Evolutionary conservation across 495 filamentous ascomycete species (phyloP).

Genomic region (Durotheca rogersii): DNA sequence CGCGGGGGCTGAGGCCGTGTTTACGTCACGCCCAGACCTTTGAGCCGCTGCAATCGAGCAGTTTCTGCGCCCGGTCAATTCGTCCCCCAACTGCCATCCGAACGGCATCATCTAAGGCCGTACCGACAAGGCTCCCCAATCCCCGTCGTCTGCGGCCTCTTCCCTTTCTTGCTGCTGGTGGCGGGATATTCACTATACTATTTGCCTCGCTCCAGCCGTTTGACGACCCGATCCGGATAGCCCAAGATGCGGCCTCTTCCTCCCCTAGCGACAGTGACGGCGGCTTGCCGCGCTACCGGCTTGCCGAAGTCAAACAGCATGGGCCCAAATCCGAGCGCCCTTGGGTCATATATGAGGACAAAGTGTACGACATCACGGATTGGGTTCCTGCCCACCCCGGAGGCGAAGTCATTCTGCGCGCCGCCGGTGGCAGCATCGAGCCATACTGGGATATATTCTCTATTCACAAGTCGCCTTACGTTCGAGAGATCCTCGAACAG

Average conservation of each 20-base stretch:
- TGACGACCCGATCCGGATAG: slow-evolving; percentile 17
- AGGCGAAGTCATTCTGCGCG: slow-evolving; percentile 60
- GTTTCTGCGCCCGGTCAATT: neutral
- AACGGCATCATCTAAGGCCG: slow-evolving; percentile 10
- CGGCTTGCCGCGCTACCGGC: slow-evolving; percentile 46
- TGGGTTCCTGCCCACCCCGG: slow-evolving; percentile 61
- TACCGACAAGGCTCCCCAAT: slow-evolving; percentile 3
- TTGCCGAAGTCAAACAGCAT: slow-evolving; percentile 52
- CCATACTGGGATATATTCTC: slow-evolving; percentile 65
- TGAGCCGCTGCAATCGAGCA: slow-evolving; percentile 1
- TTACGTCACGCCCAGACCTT: neutral
- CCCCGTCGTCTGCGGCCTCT: slow-evolving; percentile 23
- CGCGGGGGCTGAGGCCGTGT: slow-evolving; percentile 6
- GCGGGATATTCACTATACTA: slow-evolving; percentile 29
- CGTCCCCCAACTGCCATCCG: slow-evolving; percentile 7
- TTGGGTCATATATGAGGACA: slow-evolving; percentile 54
- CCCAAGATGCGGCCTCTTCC: slow-evolving; percentile 8
- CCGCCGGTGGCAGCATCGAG: slow-evolving; percentile 57
- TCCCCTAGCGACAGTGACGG: slow-evolving; percentile 31
- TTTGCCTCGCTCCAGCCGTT: slow-evolving; percentile 29
- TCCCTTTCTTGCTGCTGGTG: slow-evolving; percentile 26
- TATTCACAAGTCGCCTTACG: slow-evolving; percentile 59
- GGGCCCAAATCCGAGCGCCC: slow-evolving; percentile 44
- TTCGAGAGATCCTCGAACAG: slow-evolving; percentile 57
- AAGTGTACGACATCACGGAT: slow-evolving; percentile 62